phyloP scores from a whole-genome alignment of 352 stramenopile genomes.

The Globisporangium polare region DNA sequence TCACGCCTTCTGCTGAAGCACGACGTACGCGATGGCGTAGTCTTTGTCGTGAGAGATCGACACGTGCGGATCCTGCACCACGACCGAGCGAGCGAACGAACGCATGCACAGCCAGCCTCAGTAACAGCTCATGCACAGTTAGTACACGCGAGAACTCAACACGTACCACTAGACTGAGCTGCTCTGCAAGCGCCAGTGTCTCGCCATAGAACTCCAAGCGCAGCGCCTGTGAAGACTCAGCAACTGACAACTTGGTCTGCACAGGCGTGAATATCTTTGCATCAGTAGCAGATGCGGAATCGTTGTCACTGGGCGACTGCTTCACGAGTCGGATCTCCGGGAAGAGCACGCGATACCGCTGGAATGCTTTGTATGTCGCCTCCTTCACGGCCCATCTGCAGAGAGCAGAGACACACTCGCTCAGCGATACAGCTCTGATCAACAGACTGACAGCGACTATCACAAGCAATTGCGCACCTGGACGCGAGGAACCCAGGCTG shows the following conservation, averaged over 20 bases:
- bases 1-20: slow-evolving; percentile 38
- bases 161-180: slow-evolving; percentile 50
- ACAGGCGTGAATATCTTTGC: slow-evolving; percentile 6
- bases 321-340: slow-evolving; percentile 52
- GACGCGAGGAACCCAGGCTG: slow-evolving; percentile 64
- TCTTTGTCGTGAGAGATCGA: slow-evolving; percentile 82
- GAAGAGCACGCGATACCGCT: slow-evolving; percentile 72
- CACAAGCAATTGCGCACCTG: slow-evolving; percentile 16
- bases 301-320: background rate
- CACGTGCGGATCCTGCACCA: slow-evolving; percentile 49
- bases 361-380: slow-evolving; percentile 81
- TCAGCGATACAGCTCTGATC: background rate
- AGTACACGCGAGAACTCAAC: background rate
- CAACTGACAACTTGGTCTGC: slow-evolving; percentile 26
- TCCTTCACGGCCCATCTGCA: slow-evolving; percentile 79
- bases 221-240: slow-evolving; percentile 33
- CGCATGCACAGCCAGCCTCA: background rate
- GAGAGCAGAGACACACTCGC: background rate
- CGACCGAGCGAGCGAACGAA: too few relatives aligned
- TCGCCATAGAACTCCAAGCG: slow-evolving; percentile 57
- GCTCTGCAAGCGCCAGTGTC: slow-evolving; percentile 42
- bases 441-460: background rate
- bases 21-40: slow-evolving; percentile 76
- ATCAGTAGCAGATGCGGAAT: background rate
- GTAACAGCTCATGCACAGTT: background rate